A percentile compares a stretch with the other conserved stretches of the same genome.
phyloP scores from a whole-genome alignment of 345 rosid genomes.

The Psidium friedrichsthalianum region DNA sequence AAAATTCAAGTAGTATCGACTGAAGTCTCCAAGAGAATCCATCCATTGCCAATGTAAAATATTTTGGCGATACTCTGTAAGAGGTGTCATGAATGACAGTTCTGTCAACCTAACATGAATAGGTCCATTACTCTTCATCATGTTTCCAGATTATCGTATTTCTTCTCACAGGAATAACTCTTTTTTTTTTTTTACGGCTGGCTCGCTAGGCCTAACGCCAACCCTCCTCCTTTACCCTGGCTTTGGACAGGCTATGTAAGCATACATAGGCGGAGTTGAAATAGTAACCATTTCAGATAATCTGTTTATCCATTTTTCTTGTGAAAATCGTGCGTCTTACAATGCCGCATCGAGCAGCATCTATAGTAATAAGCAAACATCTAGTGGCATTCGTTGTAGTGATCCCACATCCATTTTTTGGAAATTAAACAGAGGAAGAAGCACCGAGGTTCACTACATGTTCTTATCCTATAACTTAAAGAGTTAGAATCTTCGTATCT shows the following conservation, averaged over 20 bases:
- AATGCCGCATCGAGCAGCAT: neutral
- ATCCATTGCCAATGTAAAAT: neutral
- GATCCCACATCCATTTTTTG: neutral
- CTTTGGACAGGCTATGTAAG: too few relatives aligned
- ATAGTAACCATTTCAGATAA: neutral
- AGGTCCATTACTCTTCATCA: neutral
- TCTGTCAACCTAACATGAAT: neutral
- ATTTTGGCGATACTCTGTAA: neutral
- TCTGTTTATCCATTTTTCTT: neutral
- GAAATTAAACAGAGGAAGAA: neutral
- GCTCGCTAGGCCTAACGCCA: too few relatives aligned
- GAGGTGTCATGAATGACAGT: neutral
- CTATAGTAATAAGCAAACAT: neutral
- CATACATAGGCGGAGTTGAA: neutral
- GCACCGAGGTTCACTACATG: neutral
- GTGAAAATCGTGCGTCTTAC: too few relatives aligned
- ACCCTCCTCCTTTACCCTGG: too few relatives aligned
- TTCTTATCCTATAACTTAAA: neutral
- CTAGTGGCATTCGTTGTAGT: neutral
- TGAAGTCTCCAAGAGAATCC: neutral
- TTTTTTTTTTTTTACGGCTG: too few relatives aligned
- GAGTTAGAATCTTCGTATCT: neutral
- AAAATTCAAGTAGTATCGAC: neutral
- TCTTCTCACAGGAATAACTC: neutral
- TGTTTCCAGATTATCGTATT: neutral